phyloP scores from a whole-genome alignment of 345 rosid species.

The Acer negundo region DNA sequence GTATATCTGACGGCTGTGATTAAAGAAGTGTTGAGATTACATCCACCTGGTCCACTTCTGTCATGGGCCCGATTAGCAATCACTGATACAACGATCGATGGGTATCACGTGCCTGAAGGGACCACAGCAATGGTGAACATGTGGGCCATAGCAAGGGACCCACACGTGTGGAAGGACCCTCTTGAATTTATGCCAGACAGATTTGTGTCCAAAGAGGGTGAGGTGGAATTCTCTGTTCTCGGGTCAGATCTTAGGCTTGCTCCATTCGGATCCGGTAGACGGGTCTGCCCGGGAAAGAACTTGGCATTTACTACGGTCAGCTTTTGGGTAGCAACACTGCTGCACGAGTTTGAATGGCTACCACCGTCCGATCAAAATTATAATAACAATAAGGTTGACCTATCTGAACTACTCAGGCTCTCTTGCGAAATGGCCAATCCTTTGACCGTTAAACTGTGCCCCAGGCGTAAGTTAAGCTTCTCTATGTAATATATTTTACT shows the following conservation, averaged over 20 bases:
- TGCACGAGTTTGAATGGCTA: constrained; percentile 71
- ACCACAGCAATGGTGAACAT: constrained; percentile 95
- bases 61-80: constrained; percentile 92
- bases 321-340: constrained; percentile 66
- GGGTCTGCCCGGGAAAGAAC: constrained; percentile 79
- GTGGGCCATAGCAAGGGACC: constrained; percentile 95
- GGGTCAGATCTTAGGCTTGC: constrained; percentile 88
- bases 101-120: constrained; percentile 76
- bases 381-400: constrained; percentile 41
- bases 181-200: constrained; percentile 66
- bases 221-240: constrained; percentile 60
- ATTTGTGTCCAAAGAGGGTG: constrained; percentile 44
- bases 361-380: constrained; percentile 34
- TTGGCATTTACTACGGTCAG: constrained; percentile 67
- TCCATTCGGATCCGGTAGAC: constrained; percentile 88
- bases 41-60: constrained; percentile 94
- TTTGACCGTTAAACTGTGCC: constrained; percentile 40
- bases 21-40: constrained; percentile 79
- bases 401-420: constrained; percentile 66
- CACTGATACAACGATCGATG: constrained; percentile 71
- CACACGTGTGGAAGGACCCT: constrained; percentile 69
- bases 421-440: constrained; percentile 90
- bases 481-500: not conserved
- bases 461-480: constrained; percentile 33
- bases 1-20: constrained; percentile 69